These are phyloP conservation scores for Penicillium samsonianum DNA, from an alignment of 495 filamentous ascomycete species.

Conservation along the genomic window DNA sequence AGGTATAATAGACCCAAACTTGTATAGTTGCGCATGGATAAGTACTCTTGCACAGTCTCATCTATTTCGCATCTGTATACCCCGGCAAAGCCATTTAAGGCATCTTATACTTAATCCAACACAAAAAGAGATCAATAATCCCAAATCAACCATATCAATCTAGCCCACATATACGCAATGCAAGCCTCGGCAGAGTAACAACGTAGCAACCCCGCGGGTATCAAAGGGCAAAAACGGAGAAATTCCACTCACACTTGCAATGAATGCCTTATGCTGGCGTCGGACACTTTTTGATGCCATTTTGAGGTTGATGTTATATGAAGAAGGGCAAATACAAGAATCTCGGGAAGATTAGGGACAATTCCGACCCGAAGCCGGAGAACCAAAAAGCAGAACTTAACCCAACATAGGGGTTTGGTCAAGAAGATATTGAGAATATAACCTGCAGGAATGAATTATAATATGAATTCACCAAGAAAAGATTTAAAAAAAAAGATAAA, in stretches of 20 bases:
- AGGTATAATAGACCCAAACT: background rate
- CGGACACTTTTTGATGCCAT: conserved; percentile 30
- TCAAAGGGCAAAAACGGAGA: background rate
- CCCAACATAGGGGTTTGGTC: conserved; percentile 9
- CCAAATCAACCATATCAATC: background rate
- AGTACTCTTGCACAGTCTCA: background rate
- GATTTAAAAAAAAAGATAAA: conserved; percentile 6
- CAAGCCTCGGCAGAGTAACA: conserved; percentile 6
- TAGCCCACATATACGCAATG: background rate
- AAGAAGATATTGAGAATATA: conserved; percentile 2
- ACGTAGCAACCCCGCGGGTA: background rate
- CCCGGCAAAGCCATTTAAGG: background rate
- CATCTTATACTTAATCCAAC: background rate
- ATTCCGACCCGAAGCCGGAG: conserved; percentile 25
- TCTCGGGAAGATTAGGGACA: conserved; percentile 29
- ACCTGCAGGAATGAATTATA: background rate
- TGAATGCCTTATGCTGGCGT: conserved; percentile 31
- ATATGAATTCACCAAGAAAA: conserved; percentile 9
- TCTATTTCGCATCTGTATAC: background rate
- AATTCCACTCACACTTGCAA: conserved; percentile 33
- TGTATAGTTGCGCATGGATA: background rate
- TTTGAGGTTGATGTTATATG: conserved; percentile 5
- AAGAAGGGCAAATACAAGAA: conserved; percentile 7
- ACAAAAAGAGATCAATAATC: background rate
- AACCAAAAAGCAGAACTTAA: conserved; percentile 8